Evolutionary conservation across 1,284 basidiomycete species (phyloP).

Genomic region (Boletus smithii): DNA sequence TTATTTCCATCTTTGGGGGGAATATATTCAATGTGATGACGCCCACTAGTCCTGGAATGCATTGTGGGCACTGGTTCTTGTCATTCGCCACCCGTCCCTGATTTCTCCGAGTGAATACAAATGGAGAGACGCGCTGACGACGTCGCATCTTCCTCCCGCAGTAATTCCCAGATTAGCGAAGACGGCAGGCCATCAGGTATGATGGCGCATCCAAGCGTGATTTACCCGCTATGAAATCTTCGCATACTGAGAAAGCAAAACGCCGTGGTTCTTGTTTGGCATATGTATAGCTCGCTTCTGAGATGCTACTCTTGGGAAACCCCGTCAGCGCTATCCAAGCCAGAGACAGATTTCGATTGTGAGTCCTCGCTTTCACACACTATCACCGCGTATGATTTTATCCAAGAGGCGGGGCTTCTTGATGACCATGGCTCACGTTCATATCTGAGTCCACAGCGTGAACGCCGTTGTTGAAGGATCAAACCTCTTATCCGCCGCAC

Average conservation of each 20-base stretch:
- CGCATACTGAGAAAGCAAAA: constrained; percentile 27
- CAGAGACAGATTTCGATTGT: constrained; percentile 72
- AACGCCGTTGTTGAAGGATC: constrained; percentile 63
- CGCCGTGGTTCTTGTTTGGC: constrained; percentile 6
- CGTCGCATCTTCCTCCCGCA: constrained; percentile 23
- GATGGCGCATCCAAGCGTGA: constrained; percentile 21
- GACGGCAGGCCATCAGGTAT: constrained; percentile 67
- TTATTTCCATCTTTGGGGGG: background rate
- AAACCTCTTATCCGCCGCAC: constrained; percentile 58
- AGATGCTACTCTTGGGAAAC: constrained; percentile 73
- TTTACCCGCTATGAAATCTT: constrained; percentile 27
- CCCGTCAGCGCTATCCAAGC: constrained; percentile 68
- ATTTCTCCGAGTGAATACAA: no score
- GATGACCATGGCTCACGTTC: constrained; percentile 13
- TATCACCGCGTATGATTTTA: constrained; percentile 12
- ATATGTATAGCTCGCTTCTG: constrained; percentile 60
- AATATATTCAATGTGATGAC: no score
- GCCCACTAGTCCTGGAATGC: no score
- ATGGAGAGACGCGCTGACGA: constrained; percentile 14
- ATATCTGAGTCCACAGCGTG: constrained; percentile 45
- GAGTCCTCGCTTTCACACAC: constrained; percentile 33
- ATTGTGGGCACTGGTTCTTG: no score
- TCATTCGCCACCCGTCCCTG: no score
- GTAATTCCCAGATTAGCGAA: constrained; percentile 63
- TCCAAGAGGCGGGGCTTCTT: constrained; percentile 11